Base-by-base conservation (phyloP, 2,329 filamentous ascomycete species). In the Penicillium sp. region DNA sequence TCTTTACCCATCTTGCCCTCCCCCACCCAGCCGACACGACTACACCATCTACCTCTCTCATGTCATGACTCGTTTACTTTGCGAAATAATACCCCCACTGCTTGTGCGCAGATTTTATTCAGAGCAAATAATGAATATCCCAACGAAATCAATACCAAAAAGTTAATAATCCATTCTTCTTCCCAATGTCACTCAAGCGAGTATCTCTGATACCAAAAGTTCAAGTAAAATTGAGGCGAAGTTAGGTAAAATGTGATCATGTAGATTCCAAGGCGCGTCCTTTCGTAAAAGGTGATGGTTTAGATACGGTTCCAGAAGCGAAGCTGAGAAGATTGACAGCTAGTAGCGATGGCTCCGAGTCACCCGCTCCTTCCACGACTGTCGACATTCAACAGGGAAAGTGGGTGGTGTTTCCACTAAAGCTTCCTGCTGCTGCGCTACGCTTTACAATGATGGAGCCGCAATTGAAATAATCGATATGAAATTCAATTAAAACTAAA, bases 391-490 rank as follows among this genome's bases (percentile, higher is more conserved):
- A 26, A 6, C 5, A 5, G 21, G 21, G 21, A 21, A 21, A 21
- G 26, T 26, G 26, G 5, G 26, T 26, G 26, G 26, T 26, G 5
- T 3, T 4, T 26, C 26, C 26, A 3, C 26, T 26, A 4, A 26
- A 26, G 3, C 4, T 26, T 26, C 3, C 26, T 26, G 26, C 26
- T 11, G 35, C 35, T 41, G 13, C 35, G 11, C 8, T 41, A 41
- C 35, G 15, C 11, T 41, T 41, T 41, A 41, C 35, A 13, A 17
- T 53, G 15, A 4, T 21, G 23, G 8, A 50, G 48, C 21, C n/a
- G 49, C 3, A 62, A 55, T 13, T 53, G 21, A 53, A 41, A 52
- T 30, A 52, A 61, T 19, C 17, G 29, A 46, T 8, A 51, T 56
- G 29, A 60, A 26, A 29, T 41, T 41, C 2, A 9, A 15, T 41